Percentiles rank a stretch among this genome's conserved stretches.
phyloP scores from a whole-genome alignment of 257 asterid genomes.

The Penstemon barbatus region DNA sequence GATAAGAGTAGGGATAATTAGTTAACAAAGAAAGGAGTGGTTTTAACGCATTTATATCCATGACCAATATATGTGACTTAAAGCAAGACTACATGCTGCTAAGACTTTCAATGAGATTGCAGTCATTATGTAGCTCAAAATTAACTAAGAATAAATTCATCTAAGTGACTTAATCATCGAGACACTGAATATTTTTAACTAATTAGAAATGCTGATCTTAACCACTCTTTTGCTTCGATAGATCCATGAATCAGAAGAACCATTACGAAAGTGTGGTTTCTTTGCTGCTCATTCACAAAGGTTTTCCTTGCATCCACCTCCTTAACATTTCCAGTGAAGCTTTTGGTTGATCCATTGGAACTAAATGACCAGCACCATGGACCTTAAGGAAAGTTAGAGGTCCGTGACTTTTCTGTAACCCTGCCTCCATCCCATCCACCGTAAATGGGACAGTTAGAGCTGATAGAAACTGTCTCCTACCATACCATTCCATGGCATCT shows the following conservation, averaged over 20 bases:
- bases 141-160: neutral
- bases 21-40: no score
- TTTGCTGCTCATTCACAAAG: slow-evolving; percentile 1
- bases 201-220: neutral
- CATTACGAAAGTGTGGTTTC: neutral
- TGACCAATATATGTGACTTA: no score
- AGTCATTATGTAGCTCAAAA: no score
- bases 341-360: slow-evolving; percentile 87
- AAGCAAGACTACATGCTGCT: no score
- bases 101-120: no score
- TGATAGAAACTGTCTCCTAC: slow-evolving; percentile 37
- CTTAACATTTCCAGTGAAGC: slow-evolving; percentile 62
- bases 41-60: no score
- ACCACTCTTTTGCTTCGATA: neutral
- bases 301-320: slow-evolving; percentile 54
- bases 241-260: neutral
- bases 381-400: slow-evolving; percentile 66
- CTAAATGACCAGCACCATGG: slow-evolving; percentile 68
- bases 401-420: slow-evolving; percentile 53
- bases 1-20: no score
- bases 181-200: neutral
- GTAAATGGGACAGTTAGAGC: slow-evolving; percentile 45
- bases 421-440: slow-evolving; percentile 51
- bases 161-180: neutral
- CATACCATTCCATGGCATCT: slow-evolving; percentile 63